Evolutionary conservation across 2,329 filamentous ascomycete species (phyloP), one percentile per base, ranked within the genome.

Genomic region (Orbilia quercus): DNA sequence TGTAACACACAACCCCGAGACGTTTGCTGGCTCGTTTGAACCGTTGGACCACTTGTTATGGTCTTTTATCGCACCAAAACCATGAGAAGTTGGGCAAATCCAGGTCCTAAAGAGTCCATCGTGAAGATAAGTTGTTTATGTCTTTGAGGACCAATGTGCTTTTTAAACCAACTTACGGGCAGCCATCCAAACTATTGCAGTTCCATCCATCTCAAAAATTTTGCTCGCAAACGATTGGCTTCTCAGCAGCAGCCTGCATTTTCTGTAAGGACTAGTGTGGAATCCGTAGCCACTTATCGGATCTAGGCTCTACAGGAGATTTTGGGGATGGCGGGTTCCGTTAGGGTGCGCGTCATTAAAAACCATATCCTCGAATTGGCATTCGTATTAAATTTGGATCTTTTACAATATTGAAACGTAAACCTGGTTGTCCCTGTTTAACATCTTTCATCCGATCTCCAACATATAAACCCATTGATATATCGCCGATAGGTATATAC

Each of bases 301-400:
- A 71, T 71, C 57, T 71, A 63, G 58, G 57, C 66, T 63, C 50
- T 71, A 57, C 45, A 64, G 66, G 40, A 64, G 51, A 71, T 55
- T 71, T 71, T 71, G 40, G 66, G 57, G 40, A 71, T 70, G 50
- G 66, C 66, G 50, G 66, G 66, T 71, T 71, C 66, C 66, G 66
- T 54, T 25, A 63, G 58, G 66, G 59, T 58, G 36, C 66, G 66
- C 58, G 40, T 42, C 42, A 63, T 71, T 71, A 38, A 50, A 62
- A 23, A 16, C 53, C 28, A 57, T 44, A 22, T 36, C 14, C 66
- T 71, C 34, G 34, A 71, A 63, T 42, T 34, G 66, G 66, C 2
- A 71, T 34, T 51, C 31, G 2, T 9, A 53, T 51, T 71, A 71
- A 34, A 16, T 53, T 44, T 42, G 20, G 25, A 16, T 36, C 12